Conservation (phyloP, 768 basidiomycete genomes). For the Russula sp. region DNA sequence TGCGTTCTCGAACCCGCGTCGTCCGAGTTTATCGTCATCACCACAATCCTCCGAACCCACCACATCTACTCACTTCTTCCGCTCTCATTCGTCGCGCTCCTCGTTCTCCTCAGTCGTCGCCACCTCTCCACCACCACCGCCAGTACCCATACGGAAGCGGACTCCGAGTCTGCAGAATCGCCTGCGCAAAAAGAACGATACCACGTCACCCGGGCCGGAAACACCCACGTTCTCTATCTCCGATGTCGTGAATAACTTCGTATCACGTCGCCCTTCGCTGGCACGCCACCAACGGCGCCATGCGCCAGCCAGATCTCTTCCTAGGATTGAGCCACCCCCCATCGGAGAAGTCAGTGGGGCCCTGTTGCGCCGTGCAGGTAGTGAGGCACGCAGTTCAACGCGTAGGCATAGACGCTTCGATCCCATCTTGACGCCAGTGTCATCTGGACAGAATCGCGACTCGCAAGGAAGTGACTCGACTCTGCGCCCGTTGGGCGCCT, state of each 20-base stretch:
- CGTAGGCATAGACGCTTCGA: constrained; percentile 21
- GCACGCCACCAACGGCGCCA: constrained; percentile 15
- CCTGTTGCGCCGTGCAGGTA: constrained; percentile 34
- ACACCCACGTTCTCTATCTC: constrained; percentile 52
- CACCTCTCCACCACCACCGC: constrained; percentile 20
- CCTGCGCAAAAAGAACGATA: constrained; percentile 6
- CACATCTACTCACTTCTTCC: constrained; percentile 51
- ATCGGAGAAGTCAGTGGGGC: constrained; percentile 28
- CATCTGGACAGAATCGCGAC: constrained; percentile 30
- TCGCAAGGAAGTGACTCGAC: constrained; percentile 26
- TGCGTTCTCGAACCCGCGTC: constrained; percentile 22
- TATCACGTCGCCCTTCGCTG: constrained; percentile 28
- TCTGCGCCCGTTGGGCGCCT: constrained; percentile 11
- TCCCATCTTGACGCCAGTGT: constrained; percentile 25
- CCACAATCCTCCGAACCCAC: constrained; percentile 58
- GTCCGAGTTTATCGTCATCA: constrained; percentile 57
- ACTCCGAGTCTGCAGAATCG: constrained; percentile 4
- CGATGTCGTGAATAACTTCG: constrained; percentile 48
- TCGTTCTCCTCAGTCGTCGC: constrained; percentile 57
- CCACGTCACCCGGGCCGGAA: constrained; percentile 39
- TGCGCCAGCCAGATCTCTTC: constrained; percentile 8
- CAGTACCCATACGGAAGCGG: background rate
- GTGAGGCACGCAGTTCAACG: constrained; percentile 25
- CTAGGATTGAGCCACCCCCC: constrained; percentile 10
- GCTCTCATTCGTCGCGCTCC: constrained; percentile 48